Conservation (phyloP, 495 filamentous ascomycete species). For the Daldinia decipiens region DNA sequence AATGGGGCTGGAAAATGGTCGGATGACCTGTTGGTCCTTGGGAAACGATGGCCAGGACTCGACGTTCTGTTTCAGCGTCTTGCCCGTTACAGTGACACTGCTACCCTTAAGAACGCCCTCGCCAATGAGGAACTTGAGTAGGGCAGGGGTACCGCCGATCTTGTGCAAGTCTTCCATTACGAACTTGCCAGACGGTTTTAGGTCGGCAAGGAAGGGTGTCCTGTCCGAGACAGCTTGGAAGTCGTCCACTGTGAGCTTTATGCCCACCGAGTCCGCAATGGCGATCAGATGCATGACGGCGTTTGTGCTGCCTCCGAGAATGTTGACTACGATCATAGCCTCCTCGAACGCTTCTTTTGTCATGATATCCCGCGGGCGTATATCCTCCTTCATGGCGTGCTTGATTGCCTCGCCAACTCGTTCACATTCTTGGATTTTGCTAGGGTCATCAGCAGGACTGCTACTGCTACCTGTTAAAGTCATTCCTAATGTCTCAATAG, state of each 20-base stretch:
- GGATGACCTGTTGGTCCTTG: slow-evolving; percentile 87
- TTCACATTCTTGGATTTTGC: slow-evolving; percentile 87
- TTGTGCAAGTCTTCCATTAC: slow-evolving; percentile 92
- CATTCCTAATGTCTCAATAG: slow-evolving; percentile 97
- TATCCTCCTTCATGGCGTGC: slow-evolving; percentile 85
- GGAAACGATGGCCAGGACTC: slow-evolving; percentile 82
- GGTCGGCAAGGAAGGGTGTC: slow-evolving; percentile 91
- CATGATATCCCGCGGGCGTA: slow-evolving; percentile 87
- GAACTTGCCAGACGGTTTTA: slow-evolving; percentile 97
- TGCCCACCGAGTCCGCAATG: slow-evolving; percentile 92
- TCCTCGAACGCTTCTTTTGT: slow-evolving; percentile 95
- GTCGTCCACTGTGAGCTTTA: slow-evolving; percentile 95
- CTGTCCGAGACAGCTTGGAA: slow-evolving; percentile 95
- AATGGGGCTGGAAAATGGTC: slow-evolving; percentile 89
- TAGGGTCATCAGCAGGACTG: slow-evolving; percentile 86
- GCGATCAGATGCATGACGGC: slow-evolving; percentile 97
- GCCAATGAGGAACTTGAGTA: slow-evolving; percentile 90
- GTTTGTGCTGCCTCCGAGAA: slow-evolving; percentile 96
- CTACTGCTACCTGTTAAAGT: slow-evolving; percentile 92
- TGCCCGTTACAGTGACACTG: slow-evolving; percentile 92
- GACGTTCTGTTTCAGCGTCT: slow-evolving; percentile 92
- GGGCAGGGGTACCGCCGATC: slow-evolving; percentile 89
- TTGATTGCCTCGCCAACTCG: slow-evolving; percentile 87
- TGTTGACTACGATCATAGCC: slow-evolving; percentile 94
- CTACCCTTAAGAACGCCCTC: slow-evolving; percentile 89